Conservation (phyloP, 495 filamentous ascomycete species). For the Hypoxylon fragiforme region DNA sequence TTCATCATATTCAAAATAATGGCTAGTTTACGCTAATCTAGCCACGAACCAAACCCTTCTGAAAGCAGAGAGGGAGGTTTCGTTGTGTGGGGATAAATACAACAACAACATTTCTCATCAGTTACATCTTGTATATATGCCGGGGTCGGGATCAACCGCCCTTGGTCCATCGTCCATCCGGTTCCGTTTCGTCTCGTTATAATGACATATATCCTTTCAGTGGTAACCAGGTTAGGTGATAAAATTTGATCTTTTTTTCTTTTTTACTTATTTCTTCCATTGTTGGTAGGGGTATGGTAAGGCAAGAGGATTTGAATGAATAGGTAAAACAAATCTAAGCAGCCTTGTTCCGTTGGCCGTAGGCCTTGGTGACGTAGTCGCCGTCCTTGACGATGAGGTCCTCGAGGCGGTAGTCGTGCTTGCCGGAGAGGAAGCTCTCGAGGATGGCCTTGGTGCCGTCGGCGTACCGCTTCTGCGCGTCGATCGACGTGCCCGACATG, state of each 20-base stretch:
- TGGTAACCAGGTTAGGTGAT: no score
- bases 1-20: constrained; percentile 19
- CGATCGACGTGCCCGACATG: constrained; percentile 96
- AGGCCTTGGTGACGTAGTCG: constrained; percentile 94
- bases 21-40: constrained; percentile 23
- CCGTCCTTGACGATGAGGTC: constrained; percentile 92
- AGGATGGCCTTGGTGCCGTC: constrained; percentile 86
- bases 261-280: no score
- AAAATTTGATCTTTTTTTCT: no score
- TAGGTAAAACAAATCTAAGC: constrained; percentile 24
- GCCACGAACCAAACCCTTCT: constrained; percentile 1
- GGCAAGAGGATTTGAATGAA: not conserved
- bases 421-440: constrained; percentile 84
- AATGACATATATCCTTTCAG: no score
- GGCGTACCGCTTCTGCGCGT: constrained; percentile 95
- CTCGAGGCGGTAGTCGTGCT: constrained; percentile 82
- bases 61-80: not conserved
- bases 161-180: not conserved
- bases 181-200: not conserved
- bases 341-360: constrained; percentile 73
- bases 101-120: constrained; percentile 17
- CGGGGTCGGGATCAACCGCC: no score
- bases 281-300: no score
- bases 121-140: constrained; percentile 1
- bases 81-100: no score